phyloP scores from a whole-genome alignment of 352 stramenopile species.

The Globisporangium orthogonon region DNA sequence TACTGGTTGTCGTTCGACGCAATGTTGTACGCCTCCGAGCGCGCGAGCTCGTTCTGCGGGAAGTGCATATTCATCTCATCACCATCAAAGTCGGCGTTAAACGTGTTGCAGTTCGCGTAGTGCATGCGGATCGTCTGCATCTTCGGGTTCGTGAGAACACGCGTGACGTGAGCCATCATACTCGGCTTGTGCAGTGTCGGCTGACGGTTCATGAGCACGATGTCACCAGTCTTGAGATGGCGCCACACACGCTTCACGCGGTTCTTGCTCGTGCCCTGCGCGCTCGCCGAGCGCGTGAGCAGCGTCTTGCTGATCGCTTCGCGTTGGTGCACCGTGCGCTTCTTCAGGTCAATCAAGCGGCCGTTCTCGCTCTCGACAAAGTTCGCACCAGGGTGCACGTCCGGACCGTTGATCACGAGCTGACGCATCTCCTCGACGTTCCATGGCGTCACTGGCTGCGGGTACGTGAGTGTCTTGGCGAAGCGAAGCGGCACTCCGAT shows the following conservation, averaged over 20 bases:
- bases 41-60: slow-evolving; percentile 97
- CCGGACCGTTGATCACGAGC: slow-evolving; percentile 94
- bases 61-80: slow-evolving; percentile 99
- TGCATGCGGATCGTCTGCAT: slow-evolving; percentile 99
- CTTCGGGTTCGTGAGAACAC: slow-evolving; percentile 94
- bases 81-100: slow-evolving; percentile 99
- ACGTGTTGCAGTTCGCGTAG: slow-evolving; percentile 99
- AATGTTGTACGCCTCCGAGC: slow-evolving; percentile 97
- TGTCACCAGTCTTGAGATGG: slow-evolving; percentile 97
- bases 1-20: slow-evolving; percentile 98
- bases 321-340: slow-evolving; percentile 90
- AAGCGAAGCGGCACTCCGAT: slow-evolving; percentile 98
- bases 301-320: slow-evolving; percentile 95
- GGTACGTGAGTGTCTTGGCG: slow-evolving; percentile 97
- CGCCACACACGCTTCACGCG: slow-evolving; percentile 95
- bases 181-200: slow-evolving; percentile 99
- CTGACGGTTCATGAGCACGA: slow-evolving; percentile 99
- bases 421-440: slow-evolving; percentile 97
- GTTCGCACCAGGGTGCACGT: slow-evolving; percentile 96
- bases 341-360: slow-evolving; percentile 92
- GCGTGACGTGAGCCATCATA: slow-evolving; percentile 99
- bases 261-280: slow-evolving; percentile 75
- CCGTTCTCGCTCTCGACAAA: slow-evolving; percentile 96
- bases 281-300: slow-evolving; percentile 84
- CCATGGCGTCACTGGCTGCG: slow-evolving; percentile 96